Percentiles rank a stretch among this genome's conserved stretches.
Conservation (phyloP, 768 basidiomycete species). For the Rhodosporidiobolus odoratus region DNA sequence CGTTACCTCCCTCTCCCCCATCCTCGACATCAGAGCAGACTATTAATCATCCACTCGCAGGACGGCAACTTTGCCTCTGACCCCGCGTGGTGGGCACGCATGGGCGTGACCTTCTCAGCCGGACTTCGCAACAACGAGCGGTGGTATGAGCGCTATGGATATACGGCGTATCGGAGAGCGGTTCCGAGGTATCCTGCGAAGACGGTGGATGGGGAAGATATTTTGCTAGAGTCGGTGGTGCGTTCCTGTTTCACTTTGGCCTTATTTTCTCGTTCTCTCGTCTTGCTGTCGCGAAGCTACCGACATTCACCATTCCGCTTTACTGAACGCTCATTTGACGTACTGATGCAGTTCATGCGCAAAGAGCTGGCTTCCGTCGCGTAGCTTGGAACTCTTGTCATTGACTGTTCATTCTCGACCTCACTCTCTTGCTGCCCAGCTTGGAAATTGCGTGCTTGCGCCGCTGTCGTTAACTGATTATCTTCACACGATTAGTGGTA, state of each 20-base stretch:
- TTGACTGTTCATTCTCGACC: no score
- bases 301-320: no score
- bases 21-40: not conserved
- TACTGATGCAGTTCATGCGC: not conserved
- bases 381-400: no score
- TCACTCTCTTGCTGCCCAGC: no score
- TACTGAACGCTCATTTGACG: no score
- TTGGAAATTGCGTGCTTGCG: no score
- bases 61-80: not conserved
- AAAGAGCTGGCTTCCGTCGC: no score
- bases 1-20: not conserved
- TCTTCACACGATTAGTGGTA: no score
- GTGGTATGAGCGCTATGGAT: conserved; percentile 26
- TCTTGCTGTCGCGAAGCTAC: no score
- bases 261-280: no score
- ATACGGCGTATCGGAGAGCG: conserved; percentile 11
- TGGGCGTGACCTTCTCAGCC: not conserved
- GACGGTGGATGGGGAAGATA: not conserved
- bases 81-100: conserved; percentile 1
- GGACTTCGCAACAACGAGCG: conserved; percentile 6
- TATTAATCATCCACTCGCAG: not conserved
- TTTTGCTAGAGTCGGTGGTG: conserved; percentile 17
- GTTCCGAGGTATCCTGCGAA: conserved; percentile 13
- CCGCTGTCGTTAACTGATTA: no score
- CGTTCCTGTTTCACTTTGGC: not conserved